Evolutionary conservation across 1,284 basidiomycete genomes (phyloP), one percentile per base, ranked within the genome.

Genomic region (Moniliella sp.): DNA sequence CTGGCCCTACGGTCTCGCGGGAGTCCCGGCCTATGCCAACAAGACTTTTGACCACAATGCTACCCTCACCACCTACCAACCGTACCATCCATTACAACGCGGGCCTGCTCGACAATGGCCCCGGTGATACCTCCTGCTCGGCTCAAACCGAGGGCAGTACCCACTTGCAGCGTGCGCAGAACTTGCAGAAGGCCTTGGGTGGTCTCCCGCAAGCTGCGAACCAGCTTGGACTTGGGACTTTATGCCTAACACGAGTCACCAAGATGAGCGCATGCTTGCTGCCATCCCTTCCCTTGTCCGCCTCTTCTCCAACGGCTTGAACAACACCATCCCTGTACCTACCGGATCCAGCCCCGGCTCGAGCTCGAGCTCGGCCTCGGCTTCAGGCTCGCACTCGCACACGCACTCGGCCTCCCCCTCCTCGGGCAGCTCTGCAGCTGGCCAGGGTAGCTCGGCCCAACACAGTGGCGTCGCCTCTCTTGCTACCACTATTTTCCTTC

Each of bases 241-340:
- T 28, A 40, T 51, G 5, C 15, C 37, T 13, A 30, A 31, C 15
- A 41, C 42, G 10, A 37, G 35, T 13, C 49, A 51, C 32, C 44
- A 51, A 15, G 49, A 51, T 19, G 49, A 51, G 34, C 18, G 43
- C 12, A 47, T 51, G 28, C 41, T 51, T 18, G 40, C 36, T 28
- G 42, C 46, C 25, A 42, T 43, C 18, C 38, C 19, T 15, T 35
- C 36, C 13, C 46, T 47, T 31, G 30, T 37, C 17, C 45, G 36
- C 30, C 30, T 51, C 15, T 51, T 51, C 27, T 23, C 27, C 3
- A 33, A 37, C 16, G 35, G 35, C 18, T 23, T 35, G 28, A 28
- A 39, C 31, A 17, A n/a, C n/a, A n/a, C n/a, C n/a, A n/a, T n/a
- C n/a, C n/a, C n/a, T n/a, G n/a, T n/a, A n/a, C n/a, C n/a, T n/a